Evolutionary conservation across 345 rosid genomes (phyloP), one percentile per base, ranked within the genome.

Genomic region (Streptanthus diversifolius): DNA sequence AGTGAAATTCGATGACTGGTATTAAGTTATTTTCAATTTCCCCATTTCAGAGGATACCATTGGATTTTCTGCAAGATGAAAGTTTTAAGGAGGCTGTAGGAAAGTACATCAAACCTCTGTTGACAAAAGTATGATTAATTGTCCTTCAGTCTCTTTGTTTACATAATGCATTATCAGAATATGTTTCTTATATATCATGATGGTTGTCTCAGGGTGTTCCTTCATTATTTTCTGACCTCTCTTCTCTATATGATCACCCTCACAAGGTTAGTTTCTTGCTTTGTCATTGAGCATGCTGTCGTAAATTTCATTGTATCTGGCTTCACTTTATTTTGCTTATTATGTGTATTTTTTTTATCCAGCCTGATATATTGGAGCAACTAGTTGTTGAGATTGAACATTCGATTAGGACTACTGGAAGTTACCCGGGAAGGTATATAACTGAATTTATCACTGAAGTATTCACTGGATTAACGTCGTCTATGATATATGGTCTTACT

Each of bases 141-240:
- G 7, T 60, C 54, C 14, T 43, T 22, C 32, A 53, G 29, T 19
- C 29, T 67, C 49, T 67, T 72, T 12, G 21, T 53, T 67, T 60
- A 12, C 52, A 43, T 56, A 18, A 8, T 80, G 51, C 21, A 35
- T 36, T 51, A 43, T 47, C 18, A 47, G 25, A 69, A 29, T 44
- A 30, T 35, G 59, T 41, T 44, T 65, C 68, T 71, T 64, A 77
- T 39, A 15, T 37, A 24, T 39, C n/a, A 58, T 72, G 51, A 48
- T 71, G 40, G 21, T 76, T 49, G 45, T 73, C 64, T 39, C 78
- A 90, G 98, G 99, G 99, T 62, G 98, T 95, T 76, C 98, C 99
- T 77, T 95, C 99, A 36, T 80, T 92, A 66, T 95, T 95, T 77
- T 92, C 98, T 14, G 97, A 92, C 73, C 98, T 95, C 79, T 95